These are phyloP conservation scores for Tylopilus subfusipes DNA, from an alignment of 768 basidiomycete species.

Conservation along the genomic window DNA sequence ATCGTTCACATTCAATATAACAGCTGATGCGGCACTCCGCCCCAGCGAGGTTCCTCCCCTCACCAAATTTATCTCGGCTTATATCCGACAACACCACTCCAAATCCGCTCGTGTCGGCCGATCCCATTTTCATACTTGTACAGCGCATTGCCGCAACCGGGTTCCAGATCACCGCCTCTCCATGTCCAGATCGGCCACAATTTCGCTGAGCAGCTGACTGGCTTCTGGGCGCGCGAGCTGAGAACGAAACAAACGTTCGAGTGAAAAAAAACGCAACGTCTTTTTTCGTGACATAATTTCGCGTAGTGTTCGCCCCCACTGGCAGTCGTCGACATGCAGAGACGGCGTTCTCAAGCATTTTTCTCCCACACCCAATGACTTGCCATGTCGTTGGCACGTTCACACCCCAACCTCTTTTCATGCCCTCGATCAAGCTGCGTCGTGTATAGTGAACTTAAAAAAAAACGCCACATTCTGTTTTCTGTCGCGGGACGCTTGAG, in stretches of 20 bases:
- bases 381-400: slow-evolving; percentile 26
- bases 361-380: slow-evolving; percentile 27
- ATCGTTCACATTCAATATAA: slow-evolving; percentile 11
- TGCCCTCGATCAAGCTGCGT: slow-evolving; percentile 18
- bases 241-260: neutral
- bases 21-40: slow-evolving; percentile 6
- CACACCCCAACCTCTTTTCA: slow-evolving; percentile 28
- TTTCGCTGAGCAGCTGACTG: slow-evolving; percentile 12
- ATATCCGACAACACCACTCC: slow-evolving; percentile 22
- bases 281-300: slow-evolving; percentile 27
- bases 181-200: slow-evolving; percentile 3
- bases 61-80: slow-evolving; percentile 10
- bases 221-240: neutral
- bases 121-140: slow-evolving; percentile 13
- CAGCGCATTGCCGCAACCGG: slow-evolving; percentile 1
- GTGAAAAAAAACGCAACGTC: slow-evolving; percentile 2
- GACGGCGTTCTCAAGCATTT: slow-evolving; percentile 22
- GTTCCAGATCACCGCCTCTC: slow-evolving; percentile 8
- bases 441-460: slow-evolving; percentile 26
- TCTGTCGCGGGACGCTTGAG: neutral
- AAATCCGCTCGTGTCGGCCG: slow-evolving; percentile 15
- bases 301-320: slow-evolving; percentile 5
- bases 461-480: slow-evolving; percentile 3
- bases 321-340: slow-evolving; percentile 23
- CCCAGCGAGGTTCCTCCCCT: slow-evolving; percentile 13